These are phyloP conservation scores for Pythium vanterpoolii DNA, from an alignment of 352 stramenopile genomes.

Conservation along the genomic window DNA sequence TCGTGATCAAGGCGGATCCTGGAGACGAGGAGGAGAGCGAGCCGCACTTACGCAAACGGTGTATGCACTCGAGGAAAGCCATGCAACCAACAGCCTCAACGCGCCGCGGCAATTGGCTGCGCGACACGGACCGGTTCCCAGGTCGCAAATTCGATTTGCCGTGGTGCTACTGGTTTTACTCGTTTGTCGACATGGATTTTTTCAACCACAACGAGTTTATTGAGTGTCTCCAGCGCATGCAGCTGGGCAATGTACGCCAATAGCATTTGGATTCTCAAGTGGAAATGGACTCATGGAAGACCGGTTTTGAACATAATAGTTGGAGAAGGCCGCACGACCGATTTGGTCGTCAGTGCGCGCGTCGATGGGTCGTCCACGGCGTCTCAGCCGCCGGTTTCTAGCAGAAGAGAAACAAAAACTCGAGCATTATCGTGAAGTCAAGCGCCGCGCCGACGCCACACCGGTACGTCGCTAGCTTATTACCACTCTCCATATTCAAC, in stretches of 20 bases:
- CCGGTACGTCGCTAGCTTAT: constrained; percentile 1
- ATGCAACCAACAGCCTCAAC: constrained; percentile 8
- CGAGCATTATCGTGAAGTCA: constrained; percentile 47
- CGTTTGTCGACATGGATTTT: constrained; percentile 59
- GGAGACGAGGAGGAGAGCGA: neutral
- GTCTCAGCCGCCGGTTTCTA: constrained; percentile 66
- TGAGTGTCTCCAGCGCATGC: constrained; percentile 63
- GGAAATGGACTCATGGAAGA: neutral
- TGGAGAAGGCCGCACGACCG: constrained; percentile 45
- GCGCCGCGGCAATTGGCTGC: neutral
- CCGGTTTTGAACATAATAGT: constrained; percentile 24
- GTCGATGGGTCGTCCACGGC: constrained; percentile 69
- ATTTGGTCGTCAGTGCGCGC: constrained; percentile 74
- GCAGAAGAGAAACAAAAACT: constrained; percentile 66
- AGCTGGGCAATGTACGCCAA: constrained; percentile 46
- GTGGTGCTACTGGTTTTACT: constrained; percentile 72
- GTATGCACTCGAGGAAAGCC: neutral
- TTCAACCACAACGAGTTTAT: constrained; percentile 79
- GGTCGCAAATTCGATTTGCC: constrained; percentile 45
- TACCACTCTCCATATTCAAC: neutral
- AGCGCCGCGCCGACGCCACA: constrained; percentile 19
- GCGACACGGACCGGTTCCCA: neutral
- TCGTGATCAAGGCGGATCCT: neutral
- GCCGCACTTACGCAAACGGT: neutral
- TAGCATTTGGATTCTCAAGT: neutral